phyloP scores from a whole-genome alignment of 1,139 yeast species.

The Candida frijolesensis region DNA sequence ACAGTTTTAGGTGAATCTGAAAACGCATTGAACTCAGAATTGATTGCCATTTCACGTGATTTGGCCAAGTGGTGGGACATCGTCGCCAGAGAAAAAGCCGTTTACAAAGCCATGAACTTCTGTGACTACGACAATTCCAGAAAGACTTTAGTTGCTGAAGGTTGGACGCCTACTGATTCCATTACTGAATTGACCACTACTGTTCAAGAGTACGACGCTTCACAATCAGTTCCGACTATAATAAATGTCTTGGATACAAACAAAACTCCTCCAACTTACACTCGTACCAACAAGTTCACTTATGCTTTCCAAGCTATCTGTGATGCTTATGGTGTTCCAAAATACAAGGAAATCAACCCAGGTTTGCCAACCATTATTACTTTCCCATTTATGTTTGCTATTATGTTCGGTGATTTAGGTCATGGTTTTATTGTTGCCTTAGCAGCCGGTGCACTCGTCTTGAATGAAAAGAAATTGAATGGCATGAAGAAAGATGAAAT shows the following conservation, averaged over 20 bases:
- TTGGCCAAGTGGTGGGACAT: slow-evolving; percentile 70
- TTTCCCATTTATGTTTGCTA: slow-evolving; percentile 85
- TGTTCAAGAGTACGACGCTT: slow-evolving; percentile 30
- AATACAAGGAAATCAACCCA: slow-evolving; percentile 78
- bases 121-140: slow-evolving; percentile 70
- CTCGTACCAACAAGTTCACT: slow-evolving; percentile 75
- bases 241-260: slow-evolving; percentile 65
- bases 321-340: slow-evolving; percentile 80
- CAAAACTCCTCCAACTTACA: slow-evolving; percentile 77
- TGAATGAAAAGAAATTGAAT: slow-evolving; percentile 60
- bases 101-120: slow-evolving; percentile 64
- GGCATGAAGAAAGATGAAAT: slow-evolving; percentile 74
- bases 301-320: slow-evolving; percentile 75
- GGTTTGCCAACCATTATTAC: slow-evolving; percentile 80
- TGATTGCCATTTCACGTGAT: slow-evolving; percentile 72
- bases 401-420: slow-evolving; percentile 87
- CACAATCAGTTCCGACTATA: slow-evolving; percentile 65
- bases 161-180: slow-evolving; percentile 76
- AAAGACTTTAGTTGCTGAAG: slow-evolving; percentile 70
- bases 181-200: slow-evolving; percentile 38
- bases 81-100: slow-evolving; percentile 72
- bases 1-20: slow-evolving; percentile 58
- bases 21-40: slow-evolving; percentile 65
- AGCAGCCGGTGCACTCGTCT: slow-evolving; percentile 60
- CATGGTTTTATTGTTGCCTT: slow-evolving; percentile 70